These are phyloP conservation scores for Pythium dissimile DNA, from an alignment of 352 stramenopile species.

Conservation along the genomic window DNA sequence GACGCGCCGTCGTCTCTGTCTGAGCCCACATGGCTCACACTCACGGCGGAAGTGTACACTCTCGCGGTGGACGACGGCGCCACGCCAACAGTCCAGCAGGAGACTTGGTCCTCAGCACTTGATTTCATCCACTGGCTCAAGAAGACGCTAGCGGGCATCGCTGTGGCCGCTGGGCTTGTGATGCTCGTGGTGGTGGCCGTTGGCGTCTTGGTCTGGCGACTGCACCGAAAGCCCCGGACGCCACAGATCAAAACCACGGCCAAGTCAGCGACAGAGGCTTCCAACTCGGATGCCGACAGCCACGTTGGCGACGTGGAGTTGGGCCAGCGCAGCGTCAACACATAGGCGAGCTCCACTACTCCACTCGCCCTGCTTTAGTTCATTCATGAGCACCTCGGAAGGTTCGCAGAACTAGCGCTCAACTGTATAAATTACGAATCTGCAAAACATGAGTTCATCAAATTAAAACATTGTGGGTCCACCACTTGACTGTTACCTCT, in stretches of 20 bases:
- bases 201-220: constrained; percentile 44
- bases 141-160: constrained; percentile 32
- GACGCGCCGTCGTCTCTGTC: no score
- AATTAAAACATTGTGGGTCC: no score
- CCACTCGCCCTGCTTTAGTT: no score
- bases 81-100: constrained; percentile 28
- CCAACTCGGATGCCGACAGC: neutral
- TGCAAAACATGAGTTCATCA: no score
- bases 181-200: constrained; percentile 32
- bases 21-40: constrained; percentile 26
- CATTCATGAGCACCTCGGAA: no score
- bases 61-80: constrained; percentile 8
- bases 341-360: no score
- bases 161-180: constrained; percentile 37
- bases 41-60: constrained; percentile 39
- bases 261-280: neutral
- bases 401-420: no score
- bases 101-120: constrained; percentile 38
- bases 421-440: no score
- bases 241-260: neutral
- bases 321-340: neutral
- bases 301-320: neutral
- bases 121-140: constrained; percentile 50
- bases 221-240: constrained; percentile 35
- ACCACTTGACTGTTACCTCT: no score